A percentile compares a stretch with the other conserved stretches of the same genome.
Evolutionary conservation across 768 basidiomycete genomes (phyloP).

Genomic region (Candolleomyces eurysporus): DNA sequence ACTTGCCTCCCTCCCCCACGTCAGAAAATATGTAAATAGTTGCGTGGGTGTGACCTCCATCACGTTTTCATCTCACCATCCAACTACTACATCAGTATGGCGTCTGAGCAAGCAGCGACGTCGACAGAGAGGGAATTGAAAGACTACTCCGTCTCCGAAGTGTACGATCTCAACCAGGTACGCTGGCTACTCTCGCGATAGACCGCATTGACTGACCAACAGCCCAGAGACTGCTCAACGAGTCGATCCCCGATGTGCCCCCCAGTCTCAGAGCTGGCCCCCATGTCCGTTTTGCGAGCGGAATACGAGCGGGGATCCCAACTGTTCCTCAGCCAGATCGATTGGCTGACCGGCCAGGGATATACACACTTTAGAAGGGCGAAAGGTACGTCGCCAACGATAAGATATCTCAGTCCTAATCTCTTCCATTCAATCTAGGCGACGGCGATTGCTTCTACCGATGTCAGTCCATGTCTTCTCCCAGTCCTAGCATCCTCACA

Average conservation of each 20-base stretch:
- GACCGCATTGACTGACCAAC: not conserved
- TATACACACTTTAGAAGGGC: conserved; percentile 68
- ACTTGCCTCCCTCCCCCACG: too few relatives aligned
- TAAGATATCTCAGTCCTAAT: not conserved
- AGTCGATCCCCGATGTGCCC: conserved; percentile 41
- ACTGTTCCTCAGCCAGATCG: conserved; percentile 71
- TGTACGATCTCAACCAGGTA: conserved; percentile 26
- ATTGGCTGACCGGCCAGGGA: conserved; percentile 61
- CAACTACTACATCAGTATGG: not conserved
- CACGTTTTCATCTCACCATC: not conserved
- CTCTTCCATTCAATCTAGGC: conserved; percentile 37
- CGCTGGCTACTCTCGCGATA: not conserved
- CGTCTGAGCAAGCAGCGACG: not conserved
- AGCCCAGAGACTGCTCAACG: conserved; percentile 32
- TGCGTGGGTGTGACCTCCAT: too few relatives aligned
- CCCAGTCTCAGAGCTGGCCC: conserved; percentile 53
- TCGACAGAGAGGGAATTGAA: not conserved
- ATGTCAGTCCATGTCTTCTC: conserved; percentile 49
- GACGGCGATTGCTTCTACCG: conserved; percentile 94
- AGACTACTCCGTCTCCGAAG: conserved; percentile 3
- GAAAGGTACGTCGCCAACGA: conserved; percentile 54
- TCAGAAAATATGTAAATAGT: too few relatives aligned
- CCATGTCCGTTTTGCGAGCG: conserved; percentile 52
- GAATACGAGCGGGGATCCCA: conserved; percentile 66
- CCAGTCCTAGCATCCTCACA: not conserved